These are phyloP conservation scores for Chimonanthus salicifolius DNA, from an alignment of 164 flowering plant genomes.

Conservation along the genomic window DNA sequence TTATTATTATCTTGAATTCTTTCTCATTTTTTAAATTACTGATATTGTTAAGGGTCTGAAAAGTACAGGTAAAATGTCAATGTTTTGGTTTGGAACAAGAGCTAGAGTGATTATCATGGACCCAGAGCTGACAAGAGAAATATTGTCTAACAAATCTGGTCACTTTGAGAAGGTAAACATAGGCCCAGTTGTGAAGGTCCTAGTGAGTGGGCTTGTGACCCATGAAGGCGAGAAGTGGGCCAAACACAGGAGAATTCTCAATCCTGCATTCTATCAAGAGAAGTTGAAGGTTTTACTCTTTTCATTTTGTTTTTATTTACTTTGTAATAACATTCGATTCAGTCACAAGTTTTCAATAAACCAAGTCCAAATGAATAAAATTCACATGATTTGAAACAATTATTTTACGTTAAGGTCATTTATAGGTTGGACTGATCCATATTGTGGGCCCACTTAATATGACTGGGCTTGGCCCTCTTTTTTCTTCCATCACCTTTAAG, in stretches of 20 bases:
- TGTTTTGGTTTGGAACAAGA: constrained; percentile 7
- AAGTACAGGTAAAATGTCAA: constrained; percentile 10
- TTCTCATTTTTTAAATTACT: not conserved
- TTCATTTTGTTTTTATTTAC: no score
- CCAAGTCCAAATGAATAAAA: no score
- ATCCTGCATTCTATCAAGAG: constrained; percentile 26
- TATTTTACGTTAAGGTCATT: no score
- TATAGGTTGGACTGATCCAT: no score
- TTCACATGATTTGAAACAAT: no score
- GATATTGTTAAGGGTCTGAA: not conserved
- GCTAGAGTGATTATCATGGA: constrained; percentile 12
- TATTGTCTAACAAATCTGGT: constrained; percentile 15
- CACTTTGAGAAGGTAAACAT: constrained; percentile 8
- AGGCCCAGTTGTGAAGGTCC: not conserved
- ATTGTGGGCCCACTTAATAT: no score
- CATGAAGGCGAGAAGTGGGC: constrained; percentile 26
- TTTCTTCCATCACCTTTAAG: no score
- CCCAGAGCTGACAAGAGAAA: constrained; percentile 11
- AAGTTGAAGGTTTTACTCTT: constrained; percentile 22
- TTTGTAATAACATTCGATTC: not conserved
- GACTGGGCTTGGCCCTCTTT: no score
- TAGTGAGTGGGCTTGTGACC: constrained; percentile 11
- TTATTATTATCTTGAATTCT: no score
- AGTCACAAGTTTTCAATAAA: not conserved
- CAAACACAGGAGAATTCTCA: constrained; percentile 24